A percentile compares a stretch with the other conserved stretches of the same genome.
Conservation (phyloP, 805 yeast species). For the Myxozyma neglecta region DNA sequence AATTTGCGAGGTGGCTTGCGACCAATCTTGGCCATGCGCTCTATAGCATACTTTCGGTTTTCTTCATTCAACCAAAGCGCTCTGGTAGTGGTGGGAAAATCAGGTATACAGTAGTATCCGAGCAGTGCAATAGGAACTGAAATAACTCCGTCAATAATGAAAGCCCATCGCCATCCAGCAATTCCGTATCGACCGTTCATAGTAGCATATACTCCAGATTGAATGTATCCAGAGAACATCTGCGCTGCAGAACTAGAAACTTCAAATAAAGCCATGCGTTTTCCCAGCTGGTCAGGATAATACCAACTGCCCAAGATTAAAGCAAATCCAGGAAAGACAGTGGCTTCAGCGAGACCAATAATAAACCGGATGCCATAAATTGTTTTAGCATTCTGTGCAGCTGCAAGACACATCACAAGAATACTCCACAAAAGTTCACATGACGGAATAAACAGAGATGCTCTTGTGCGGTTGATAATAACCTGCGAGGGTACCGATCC, state of each 20-base stretch:
- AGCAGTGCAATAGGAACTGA: slow-evolving; percentile 46
- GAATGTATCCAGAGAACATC: slow-evolving; percentile 62
- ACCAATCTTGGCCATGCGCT: slow-evolving; percentile 26
- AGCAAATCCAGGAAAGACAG: slow-evolving; percentile 49
- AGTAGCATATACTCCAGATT: slow-evolving; percentile 53
- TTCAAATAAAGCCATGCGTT: slow-evolving; percentile 62
- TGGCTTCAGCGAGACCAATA: slow-evolving; percentile 68
- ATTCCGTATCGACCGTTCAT: slow-evolving; percentile 56
- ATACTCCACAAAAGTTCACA: slow-evolving; percentile 69
- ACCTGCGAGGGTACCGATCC: slow-evolving; percentile 65
- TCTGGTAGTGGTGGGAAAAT: slow-evolving; percentile 23
- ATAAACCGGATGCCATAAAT: slow-evolving; percentile 61
- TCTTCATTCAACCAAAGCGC: slow-evolving; percentile 17
- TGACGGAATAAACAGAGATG: slow-evolving; percentile 53
- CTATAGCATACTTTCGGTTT: slow-evolving; percentile 12
- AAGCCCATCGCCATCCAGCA: slow-evolving; percentile 73
- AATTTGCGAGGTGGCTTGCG: slow-evolving; percentile 18
- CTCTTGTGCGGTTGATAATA: slow-evolving; percentile 55
- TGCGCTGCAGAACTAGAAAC: slow-evolving; percentile 63
- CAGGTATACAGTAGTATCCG: slow-evolving; percentile 36
- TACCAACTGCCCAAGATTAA: slow-evolving; percentile 62
- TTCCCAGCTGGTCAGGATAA: slow-evolving; percentile 54
- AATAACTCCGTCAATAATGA: slow-evolving; percentile 62
- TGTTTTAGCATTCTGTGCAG: slow-evolving; percentile 47
- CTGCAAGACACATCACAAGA: slow-evolving; percentile 55